These are phyloP conservation scores for Ogataea naganishii DNA, from an alignment of 805 yeast genomes.

Conservation along the genomic window DNA sequence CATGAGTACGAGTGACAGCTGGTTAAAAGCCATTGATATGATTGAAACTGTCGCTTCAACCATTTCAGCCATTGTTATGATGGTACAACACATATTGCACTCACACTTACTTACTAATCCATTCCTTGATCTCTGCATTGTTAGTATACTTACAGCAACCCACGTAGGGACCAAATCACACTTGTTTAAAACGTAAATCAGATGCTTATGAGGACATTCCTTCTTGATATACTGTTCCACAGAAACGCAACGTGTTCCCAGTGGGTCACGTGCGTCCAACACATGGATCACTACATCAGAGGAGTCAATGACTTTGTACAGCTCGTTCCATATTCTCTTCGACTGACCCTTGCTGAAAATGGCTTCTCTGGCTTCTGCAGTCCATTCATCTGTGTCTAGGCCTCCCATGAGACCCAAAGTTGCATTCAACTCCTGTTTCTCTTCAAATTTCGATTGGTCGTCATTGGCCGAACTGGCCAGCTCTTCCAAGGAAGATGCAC, in stretches of 20 bases:
- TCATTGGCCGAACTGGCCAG: slow-evolving; percentile 50
- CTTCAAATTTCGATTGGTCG: slow-evolving; percentile 56
- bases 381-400: slow-evolving; percentile 66
- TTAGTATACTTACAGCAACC: slow-evolving; percentile 96
- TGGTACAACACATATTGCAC: background rate
- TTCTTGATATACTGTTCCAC: slow-evolving; percentile 89
- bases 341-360: slow-evolving; percentile 96
- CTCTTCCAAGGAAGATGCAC: slow-evolving; percentile 74
- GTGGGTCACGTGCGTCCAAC: slow-evolving; percentile 93
- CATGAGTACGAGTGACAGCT: slow-evolving; percentile 6
- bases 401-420: slow-evolving; percentile 79
- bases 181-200: slow-evolving; percentile 89
- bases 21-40: slow-evolving; percentile 8
- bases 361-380: slow-evolving; percentile 89
- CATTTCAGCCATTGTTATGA: background rate
- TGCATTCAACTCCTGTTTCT: slow-evolving; percentile 65
- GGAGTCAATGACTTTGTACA: slow-evolving; percentile 94
- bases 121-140: background rate
- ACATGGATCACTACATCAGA: slow-evolving; percentile 97
- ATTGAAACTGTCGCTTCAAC: background rate
- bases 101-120: too few relatives aligned
- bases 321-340: slow-evolving; percentile 96
- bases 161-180: slow-evolving; percentile 98
- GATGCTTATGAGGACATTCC: slow-evolving; percentile 95
- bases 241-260: slow-evolving; percentile 89